These are phyloP conservation scores for Tetragonia tetragonoides DNA, from an alignment of 148 eudicot genomes.

Conservation along the genomic window DNA sequence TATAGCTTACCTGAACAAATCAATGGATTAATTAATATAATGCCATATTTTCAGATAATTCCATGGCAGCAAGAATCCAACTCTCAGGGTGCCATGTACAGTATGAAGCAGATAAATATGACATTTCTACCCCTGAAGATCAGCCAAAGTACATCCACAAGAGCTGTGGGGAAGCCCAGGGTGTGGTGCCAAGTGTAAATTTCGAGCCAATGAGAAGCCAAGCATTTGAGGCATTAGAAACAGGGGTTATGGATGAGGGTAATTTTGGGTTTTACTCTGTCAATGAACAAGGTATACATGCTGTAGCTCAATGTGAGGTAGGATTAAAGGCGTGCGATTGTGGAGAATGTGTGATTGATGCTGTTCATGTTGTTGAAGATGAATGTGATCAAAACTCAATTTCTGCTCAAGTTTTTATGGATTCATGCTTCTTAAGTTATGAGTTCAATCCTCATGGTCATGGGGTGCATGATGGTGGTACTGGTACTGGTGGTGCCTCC, in stretches of 20 bases:
- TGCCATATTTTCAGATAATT: conserved; percentile 6
- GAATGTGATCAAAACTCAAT: conserved; percentile 39
- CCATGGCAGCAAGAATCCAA: conserved; percentile 29
- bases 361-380: conserved; percentile 35
- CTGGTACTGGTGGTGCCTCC: not conserved
- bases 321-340: conserved; percentile 43
- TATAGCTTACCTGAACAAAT: not conserved
- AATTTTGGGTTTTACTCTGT: conserved; percentile 37
- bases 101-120: conserved; percentile 20
- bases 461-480: not conserved
- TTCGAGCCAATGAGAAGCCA: conserved; percentile 31
- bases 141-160: conserved; percentile 3
- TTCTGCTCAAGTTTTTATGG: conserved; percentile 45
- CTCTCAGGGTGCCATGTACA: conserved; percentile 33
- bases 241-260: conserved; percentile 18
- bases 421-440: conserved; percentile 42
- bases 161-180: conserved; percentile 7
- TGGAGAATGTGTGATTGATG: conserved; percentile 43
- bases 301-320: conserved; percentile 46
- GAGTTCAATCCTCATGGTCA: conserved; percentile 14
- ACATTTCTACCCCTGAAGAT: conserved; percentile 4
- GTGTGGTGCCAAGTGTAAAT: not conserved
- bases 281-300: conserved; percentile 27
- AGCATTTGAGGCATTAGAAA: conserved; percentile 37
- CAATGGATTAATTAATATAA: not conserved